Percentiles rank a stretch among this genome's conserved stretches.
Evolutionary conservation across 1,284 basidiomycete genomes (phyloP).

Genomic region (Apiotrichum sp.): DNA sequence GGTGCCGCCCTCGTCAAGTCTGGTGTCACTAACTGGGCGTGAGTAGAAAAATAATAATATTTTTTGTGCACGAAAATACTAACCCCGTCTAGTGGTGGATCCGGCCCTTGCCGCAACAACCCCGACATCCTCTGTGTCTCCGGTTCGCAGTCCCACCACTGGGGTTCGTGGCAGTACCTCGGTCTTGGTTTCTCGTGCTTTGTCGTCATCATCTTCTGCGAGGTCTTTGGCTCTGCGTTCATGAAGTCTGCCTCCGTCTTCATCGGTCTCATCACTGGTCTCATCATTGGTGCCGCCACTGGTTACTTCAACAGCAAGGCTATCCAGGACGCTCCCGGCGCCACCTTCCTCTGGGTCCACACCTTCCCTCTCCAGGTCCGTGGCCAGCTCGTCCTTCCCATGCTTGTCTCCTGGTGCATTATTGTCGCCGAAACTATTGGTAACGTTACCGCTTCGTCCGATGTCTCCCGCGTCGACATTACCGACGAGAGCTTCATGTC

Average conservation of each 20-base stretch:
- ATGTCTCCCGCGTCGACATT: constrained; percentile 26
- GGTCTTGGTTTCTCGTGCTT: constrained; percentile 29
- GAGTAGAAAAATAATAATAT: neutral
- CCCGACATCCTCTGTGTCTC: constrained; percentile 22
- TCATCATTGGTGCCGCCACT: constrained; percentile 30
- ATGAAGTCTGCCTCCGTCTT: constrained; percentile 34
- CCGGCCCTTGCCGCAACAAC: constrained; percentile 22
- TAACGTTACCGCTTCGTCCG: constrained; percentile 27
- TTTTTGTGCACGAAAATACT: neutral
- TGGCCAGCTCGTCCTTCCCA: constrained; percentile 30
- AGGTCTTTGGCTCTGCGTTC: constrained; percentile 35
- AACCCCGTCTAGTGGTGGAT: constrained; percentile 17
- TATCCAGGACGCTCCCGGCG: constrained; percentile 24
- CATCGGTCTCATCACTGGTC: constrained; percentile 28
- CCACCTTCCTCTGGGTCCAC: constrained; percentile 30
- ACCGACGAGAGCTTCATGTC: constrained; percentile 23
- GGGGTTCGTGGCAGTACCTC: constrained; percentile 27
- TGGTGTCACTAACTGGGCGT: constrained; percentile 34
- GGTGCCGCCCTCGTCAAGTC: constrained; percentile 27
- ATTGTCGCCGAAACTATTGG: constrained; percentile 33
- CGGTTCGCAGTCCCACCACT: constrained; percentile 19
- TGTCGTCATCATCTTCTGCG: constrained; percentile 20
- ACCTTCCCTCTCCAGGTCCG: constrained; percentile 24
- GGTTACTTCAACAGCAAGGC: constrained; percentile 26
- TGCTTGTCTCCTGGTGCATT: constrained; percentile 30